Evolutionary conservation across 2,329 filamentous ascomycete genomes (phyloP), one percentile per base, ranked within the genome.

Genomic region (Pyrenochaeta sp.): DNA sequence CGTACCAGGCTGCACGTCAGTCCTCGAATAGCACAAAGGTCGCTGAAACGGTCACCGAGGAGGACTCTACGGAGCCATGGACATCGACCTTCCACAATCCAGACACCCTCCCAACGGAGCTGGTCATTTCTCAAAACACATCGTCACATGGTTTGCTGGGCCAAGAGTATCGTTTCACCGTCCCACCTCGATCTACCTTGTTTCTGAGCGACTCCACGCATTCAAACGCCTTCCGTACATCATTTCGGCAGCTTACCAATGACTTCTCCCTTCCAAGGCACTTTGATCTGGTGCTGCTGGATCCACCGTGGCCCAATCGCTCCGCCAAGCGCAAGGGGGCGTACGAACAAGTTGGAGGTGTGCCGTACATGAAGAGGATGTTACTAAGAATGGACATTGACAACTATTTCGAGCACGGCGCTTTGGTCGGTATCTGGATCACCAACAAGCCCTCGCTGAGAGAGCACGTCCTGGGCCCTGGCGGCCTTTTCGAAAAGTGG

Each of bases 281-380:
- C 6, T 92, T 94, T 72, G 79, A 90, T 59, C 78, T 93, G 39
- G 79, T 93, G 32, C 72, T 92, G 7, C 77, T 93, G 17, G 90
- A 94, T 68, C 91, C 91, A 2, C 90, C 91, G 1, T 94, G 91
- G 90, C 90, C 90, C 0, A 94, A 92, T 68, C 84, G 87, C 40
- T 93, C 90, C 5, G 90, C 86, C 12, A 83, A 83, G 61, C 81
- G 89, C 33, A 87, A 85, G 64, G 80, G 74, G 77, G 75, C 62
- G 1, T 81, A 58, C 84, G 86, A 69, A 66, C 75, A 60, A 72
- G 71, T 69, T 37, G 64, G 66, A 65, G 81, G 60, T 71, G 68
- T 83, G 40, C 66, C 76, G 11, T 81, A 84, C 44, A 79, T 87
- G 49, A 68, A 68, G 45, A 64, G 67, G 18, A 68, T 81, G 56